Evolutionary conservation across 2,329 filamentous ascomycete species (phyloP).

Genomic region (Thielaviopsis musarum): DNA sequence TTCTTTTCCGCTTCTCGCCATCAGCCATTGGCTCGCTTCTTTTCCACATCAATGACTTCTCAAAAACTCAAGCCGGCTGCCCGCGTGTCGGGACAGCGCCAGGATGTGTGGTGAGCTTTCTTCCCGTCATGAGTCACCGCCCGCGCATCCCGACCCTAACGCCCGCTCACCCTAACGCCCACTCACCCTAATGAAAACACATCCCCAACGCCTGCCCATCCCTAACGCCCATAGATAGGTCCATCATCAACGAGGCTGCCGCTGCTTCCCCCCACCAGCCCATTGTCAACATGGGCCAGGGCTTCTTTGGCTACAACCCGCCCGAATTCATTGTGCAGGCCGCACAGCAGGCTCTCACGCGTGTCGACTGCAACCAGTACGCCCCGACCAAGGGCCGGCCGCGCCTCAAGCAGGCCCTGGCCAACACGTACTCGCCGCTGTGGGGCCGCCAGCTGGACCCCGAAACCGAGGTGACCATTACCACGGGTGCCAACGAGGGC

Average conservation of each 20-base stretch:
- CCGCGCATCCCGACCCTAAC: too few species aligned
- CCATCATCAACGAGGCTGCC: slow-evolving; percentile 50
- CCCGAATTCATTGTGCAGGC: slow-evolving; percentile 81
- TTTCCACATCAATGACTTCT: slow-evolving; percentile 17
- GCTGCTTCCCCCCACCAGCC: slow-evolving; percentile 45
- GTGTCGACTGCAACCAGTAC: slow-evolving; percentile 97
- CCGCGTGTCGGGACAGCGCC: slow-evolving; percentile 30
- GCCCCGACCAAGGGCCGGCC: slow-evolving; percentile 88
- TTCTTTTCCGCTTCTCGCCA: too few species aligned
- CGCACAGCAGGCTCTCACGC: slow-evolving; percentile 74
- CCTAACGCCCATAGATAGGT: too few species aligned
- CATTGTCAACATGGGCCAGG: slow-evolving; percentile 49
- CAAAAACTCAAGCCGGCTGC: slow-evolving; percentile 33
- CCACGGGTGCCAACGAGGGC: slow-evolving; percentile 75
- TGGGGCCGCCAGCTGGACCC: slow-evolving; percentile 73
- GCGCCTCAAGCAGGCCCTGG: slow-evolving; percentile 79
- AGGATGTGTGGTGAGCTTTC: slow-evolving; percentile 36
- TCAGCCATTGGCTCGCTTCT: too few species aligned
- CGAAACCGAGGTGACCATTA: slow-evolving; percentile 86
- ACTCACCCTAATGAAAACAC: too few species aligned
- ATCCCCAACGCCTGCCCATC: too few species aligned
- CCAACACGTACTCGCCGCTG: slow-evolving; percentile 77
- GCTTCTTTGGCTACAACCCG: slow-evolving; percentile 86
- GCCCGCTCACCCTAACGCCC: too few species aligned
- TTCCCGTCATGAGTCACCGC: neutral